A percentile compares a stretch with the other conserved stretches of the same genome.
Evolutionary conservation across 1,284 basidiomycete species (phyloP).

Genomic region (Ceratobasidium sp.): DNA sequence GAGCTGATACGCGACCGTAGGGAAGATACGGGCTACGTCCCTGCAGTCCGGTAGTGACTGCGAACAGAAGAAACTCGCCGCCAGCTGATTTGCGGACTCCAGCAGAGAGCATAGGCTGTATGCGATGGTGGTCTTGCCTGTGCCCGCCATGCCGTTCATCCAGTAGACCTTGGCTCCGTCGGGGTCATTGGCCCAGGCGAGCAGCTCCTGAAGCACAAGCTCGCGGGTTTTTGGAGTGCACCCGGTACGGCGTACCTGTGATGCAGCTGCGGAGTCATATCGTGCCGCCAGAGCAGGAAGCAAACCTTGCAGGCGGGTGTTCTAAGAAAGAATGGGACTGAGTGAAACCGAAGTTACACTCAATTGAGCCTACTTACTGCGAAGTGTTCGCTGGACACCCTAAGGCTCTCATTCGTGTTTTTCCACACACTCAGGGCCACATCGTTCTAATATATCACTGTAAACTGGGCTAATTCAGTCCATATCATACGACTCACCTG

Average conservation of each 20-base stretch:
- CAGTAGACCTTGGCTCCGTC: neutral
- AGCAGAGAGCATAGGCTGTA: constrained; percentile 43
- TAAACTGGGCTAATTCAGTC: neutral
- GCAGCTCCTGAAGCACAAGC: neutral
- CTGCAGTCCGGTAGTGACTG: constrained; percentile 37
- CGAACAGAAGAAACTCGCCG: constrained; percentile 48
- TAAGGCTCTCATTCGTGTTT: neutral
- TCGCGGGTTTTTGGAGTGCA: constrained; percentile 13
- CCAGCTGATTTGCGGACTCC: constrained; percentile 40
- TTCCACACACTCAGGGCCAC: constrained; percentile 8
- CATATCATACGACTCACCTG: neutral
- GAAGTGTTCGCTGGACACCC: neutral
- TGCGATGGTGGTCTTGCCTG: constrained; percentile 41
- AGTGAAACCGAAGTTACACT: neutral
- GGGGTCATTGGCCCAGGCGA: neutral
- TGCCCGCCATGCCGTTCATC: too few relatives aligned
- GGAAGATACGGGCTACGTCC: constrained; percentile 20
- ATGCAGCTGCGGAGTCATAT: neutral
- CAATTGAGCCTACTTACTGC: neutral
- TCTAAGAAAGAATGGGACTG: neutral
- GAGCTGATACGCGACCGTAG: constrained; percentile 27
- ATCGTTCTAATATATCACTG: neutral
- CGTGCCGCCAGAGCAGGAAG: neutral
- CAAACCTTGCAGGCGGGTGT: neutral
- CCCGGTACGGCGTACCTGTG: neutral